phyloP scores from a whole-genome alignment of 164 flowering plant genomes.

The Vitis rotundifolia region DNA sequence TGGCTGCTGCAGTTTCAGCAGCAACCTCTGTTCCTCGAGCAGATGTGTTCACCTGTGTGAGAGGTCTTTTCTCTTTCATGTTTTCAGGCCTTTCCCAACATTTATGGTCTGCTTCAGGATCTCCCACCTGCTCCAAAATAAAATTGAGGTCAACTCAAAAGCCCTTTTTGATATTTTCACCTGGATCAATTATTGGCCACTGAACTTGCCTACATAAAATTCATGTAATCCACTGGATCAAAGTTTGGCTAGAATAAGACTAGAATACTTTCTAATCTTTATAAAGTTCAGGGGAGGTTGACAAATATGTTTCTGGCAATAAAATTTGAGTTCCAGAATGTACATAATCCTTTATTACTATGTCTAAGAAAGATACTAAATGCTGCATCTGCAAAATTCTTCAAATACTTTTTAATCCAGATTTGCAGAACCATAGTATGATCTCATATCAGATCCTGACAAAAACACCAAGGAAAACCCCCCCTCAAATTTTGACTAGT shows the following conservation, averaged over 20 bases:
- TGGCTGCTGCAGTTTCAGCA: slow-evolving; percentile 94
- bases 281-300: too few relatives aligned
- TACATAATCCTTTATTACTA: neutral
- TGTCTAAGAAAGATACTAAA: neutral
- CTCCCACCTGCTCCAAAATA: slow-evolving; percentile 65
- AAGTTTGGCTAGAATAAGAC: neutral
- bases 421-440: neutral
- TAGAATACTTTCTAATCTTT: too few relatives aligned
- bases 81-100: slow-evolving; percentile 93
- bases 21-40: slow-evolving; percentile 90
- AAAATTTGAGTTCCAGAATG: neutral
- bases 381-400: neutral
- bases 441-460: too few relatives aligned
- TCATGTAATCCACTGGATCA: too few relatives aligned
- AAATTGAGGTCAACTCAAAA: neutral
- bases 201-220: neutral
- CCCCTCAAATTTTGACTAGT: too few relatives aligned
- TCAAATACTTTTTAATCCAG: neutral
- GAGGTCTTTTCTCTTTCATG: slow-evolving; percentile 73
- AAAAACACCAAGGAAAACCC: too few relatives aligned
- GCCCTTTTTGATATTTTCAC: neutral
- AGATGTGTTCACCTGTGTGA: slow-evolving; percentile 65
- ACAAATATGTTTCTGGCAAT: neutral
- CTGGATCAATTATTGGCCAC: neutral
- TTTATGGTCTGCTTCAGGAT: slow-evolving; percentile 64